Percentiles rank a stretch among this genome's conserved stretches.
Conservation (phyloP, 306 rosid species). For the Boehmeria nivea region DNA sequence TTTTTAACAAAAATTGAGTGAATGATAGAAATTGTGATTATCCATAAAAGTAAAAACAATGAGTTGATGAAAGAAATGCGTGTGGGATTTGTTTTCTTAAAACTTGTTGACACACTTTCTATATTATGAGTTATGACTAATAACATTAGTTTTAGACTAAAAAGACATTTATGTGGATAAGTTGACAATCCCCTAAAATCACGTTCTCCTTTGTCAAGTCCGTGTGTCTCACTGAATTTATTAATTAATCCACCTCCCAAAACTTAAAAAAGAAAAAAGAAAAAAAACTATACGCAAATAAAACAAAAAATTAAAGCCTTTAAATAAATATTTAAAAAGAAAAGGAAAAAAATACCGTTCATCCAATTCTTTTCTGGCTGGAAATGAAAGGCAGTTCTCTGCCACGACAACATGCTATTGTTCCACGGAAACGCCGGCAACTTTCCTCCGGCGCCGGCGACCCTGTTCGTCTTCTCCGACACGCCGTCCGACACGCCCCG, state of each 20-base stretch:
- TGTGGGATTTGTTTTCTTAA: background rate
- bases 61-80: background rate
- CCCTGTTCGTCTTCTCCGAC: conserved; percentile 52
- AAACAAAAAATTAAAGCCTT: background rate
- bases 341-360: conserved; percentile 49
- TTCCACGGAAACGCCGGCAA: conserved; percentile 53
- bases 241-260: background rate
- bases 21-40: too few species aligned
- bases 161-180: background rate
- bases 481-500: conserved; percentile 64
- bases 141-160: too few species aligned
- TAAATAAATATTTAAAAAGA: background rate
- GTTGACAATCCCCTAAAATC: background rate
- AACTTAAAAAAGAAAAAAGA: background rate
- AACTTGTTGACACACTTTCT: background rate
- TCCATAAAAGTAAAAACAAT: too few species aligned
- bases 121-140: too few species aligned
- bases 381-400: conserved; percentile 81
- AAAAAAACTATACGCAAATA: too few species aligned
- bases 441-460: conserved; percentile 2
- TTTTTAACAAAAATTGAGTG: too few species aligned
- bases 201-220: background rate
- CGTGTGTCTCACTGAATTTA: background rate
- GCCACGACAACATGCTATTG: conserved; percentile 76
- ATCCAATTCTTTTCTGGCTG: conserved; percentile 92